These are phyloP conservation scores for Paraphoma chrysanthemicola DNA, from an alignment of 2,329 filamentous ascomycete species.

Conservation along the genomic window DNA sequence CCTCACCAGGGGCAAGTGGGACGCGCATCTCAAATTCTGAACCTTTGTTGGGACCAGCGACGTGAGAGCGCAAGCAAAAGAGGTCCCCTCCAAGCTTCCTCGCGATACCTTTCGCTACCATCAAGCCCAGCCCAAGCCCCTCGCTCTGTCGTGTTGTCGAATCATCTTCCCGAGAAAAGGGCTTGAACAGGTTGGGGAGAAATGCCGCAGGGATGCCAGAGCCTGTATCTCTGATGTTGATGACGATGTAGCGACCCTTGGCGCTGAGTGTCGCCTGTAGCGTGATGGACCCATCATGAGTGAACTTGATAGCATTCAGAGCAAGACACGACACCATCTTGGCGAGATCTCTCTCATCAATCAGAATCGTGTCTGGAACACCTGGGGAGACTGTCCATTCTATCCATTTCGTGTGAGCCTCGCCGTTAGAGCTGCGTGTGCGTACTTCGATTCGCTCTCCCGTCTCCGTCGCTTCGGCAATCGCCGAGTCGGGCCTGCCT, in stretches of 20 bases:
- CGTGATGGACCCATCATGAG: constrained; percentile 67
- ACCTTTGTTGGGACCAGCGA: constrained; percentile 65
- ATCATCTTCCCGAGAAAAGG: constrained; percentile 73
- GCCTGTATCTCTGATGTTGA: constrained; percentile 71
- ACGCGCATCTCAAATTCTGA: constrained; percentile 74
- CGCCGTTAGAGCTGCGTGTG: constrained; percentile 53
- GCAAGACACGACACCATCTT: constrained; percentile 70
- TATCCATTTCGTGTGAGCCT: constrained; percentile 54
- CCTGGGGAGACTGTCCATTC: constrained; percentile 59
- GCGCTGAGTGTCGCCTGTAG: constrained; percentile 61
- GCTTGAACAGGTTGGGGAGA: constrained; percentile 70
- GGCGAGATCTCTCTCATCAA: constrained; percentile 68
- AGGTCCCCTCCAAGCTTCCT: constrained; percentile 74
- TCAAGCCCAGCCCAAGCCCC: constrained; percentile 71
- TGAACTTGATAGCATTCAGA: constrained; percentile 75
- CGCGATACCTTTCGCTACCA: constrained; percentile 75
- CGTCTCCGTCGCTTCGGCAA: constrained; percentile 53
- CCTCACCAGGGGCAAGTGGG: constrained; percentile 63
- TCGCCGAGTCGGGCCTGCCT: constrained; percentile 60
- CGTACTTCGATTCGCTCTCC: constrained; percentile 60
- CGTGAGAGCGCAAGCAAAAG: constrained; percentile 68
- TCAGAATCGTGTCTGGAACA: constrained; percentile 62
- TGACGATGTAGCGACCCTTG: constrained; percentile 62
- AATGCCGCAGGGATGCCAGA: constrained; percentile 73
- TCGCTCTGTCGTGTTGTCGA: constrained; percentile 72